Conservation (phyloP, 805 yeast genomes). For the Starmerella floricola region DNA sequence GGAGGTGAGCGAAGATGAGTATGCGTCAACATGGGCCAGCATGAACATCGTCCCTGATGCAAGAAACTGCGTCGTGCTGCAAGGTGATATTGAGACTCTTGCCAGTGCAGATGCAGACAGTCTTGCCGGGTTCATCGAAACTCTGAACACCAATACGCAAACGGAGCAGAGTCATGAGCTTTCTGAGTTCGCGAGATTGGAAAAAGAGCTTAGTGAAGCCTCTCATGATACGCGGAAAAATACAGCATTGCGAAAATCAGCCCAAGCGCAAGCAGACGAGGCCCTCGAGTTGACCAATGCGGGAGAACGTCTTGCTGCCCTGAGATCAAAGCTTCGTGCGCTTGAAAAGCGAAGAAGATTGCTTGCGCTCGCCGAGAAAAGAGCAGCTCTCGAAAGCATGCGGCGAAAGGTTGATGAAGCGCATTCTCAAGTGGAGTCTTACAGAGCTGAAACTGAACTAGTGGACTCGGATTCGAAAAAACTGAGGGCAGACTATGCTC, state of each 20-base stretch:
- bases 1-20: slow-evolving; percentile 32
- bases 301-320: slow-evolving; percentile 34
- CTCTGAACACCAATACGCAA: slow-evolving; percentile 39
- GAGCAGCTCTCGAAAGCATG: slow-evolving; percentile 6
- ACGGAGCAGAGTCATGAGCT: slow-evolving; percentile 56
- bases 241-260: slow-evolving; percentile 58
- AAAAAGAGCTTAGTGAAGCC: slow-evolving; percentile 45
- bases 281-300: slow-evolving; percentile 44
- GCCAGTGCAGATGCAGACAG: slow-evolving; percentile 78
- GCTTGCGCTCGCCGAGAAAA: slow-evolving; percentile 7
- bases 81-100: slow-evolving; percentile 90
- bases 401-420: slow-evolving; percentile 9
- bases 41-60: slow-evolving; percentile 84
- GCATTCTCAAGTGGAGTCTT: neutral
- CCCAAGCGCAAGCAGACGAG: slow-evolving; percentile 43
- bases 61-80: slow-evolving; percentile 83
- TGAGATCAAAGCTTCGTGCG: slow-evolving; percentile 7
- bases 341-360: slow-evolving; percentile 8
- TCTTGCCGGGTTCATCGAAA: slow-evolving; percentile 62
- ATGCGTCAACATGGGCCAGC: slow-evolving; percentile 49
- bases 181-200: slow-evolving; percentile 52
- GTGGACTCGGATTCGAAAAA: slow-evolving; percentile 6
- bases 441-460: slow-evolving; percentile 6
- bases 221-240: slow-evolving; percentile 52
- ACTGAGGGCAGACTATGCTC: slow-evolving; percentile 18